Conservation (phyloP, 805 yeast species). For the Kodamaea nitidulidarum region DNA sequence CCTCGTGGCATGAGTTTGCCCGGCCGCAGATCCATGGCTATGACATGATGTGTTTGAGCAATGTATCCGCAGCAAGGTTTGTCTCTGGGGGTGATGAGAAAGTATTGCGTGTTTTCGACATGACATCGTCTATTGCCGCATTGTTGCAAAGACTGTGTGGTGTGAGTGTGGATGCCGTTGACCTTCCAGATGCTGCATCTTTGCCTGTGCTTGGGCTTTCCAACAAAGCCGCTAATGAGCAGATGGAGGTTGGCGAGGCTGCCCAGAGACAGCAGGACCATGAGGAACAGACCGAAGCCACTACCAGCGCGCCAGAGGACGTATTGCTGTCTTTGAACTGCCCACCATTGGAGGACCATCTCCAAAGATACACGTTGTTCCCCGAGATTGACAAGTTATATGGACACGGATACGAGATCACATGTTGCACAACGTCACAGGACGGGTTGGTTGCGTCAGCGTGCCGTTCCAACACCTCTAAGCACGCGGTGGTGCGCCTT, state of each 20-base stretch:
- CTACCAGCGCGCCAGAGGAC: slow-evolving; percentile 44
- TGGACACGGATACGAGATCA: slow-evolving; percentile 96
- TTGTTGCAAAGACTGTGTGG: slow-evolving; percentile 55
- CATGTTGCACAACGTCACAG: slow-evolving; percentile 69
- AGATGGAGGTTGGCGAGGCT: slow-evolving; percentile 36
- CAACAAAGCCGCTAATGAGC: slow-evolving; percentile 72
- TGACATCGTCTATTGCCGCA: slow-evolving; percentile 73
- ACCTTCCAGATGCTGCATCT: slow-evolving; percentile 77
- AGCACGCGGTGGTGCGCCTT: slow-evolving; percentile 81
- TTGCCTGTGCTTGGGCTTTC: slow-evolving; percentile 92
- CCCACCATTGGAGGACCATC: slow-evolving; percentile 87
- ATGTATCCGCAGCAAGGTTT: slow-evolving; percentile 58
- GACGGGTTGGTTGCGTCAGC: slow-evolving; percentile 76
- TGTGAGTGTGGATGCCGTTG: slow-evolving; percentile 21
- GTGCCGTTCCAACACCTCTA: slow-evolving; percentile 80
- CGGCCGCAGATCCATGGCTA: slow-evolving; percentile 98
- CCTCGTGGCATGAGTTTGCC: slow-evolving; percentile 85
- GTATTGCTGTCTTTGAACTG: slow-evolving; percentile 41
- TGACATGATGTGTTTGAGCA: slow-evolving; percentile 81
- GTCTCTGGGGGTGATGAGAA: slow-evolving; percentile 97
- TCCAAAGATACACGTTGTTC: slow-evolving; percentile 89
- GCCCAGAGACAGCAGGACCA: slow-evolving; percentile 39
- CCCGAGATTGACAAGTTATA: slow-evolving; percentile 93
- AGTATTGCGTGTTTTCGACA: slow-evolving; percentile 80
- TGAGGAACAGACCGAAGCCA: slow-evolving; percentile 33